Conservation (phyloP, 805 yeast species). For the Metschnikowia shivogae region DNA sequence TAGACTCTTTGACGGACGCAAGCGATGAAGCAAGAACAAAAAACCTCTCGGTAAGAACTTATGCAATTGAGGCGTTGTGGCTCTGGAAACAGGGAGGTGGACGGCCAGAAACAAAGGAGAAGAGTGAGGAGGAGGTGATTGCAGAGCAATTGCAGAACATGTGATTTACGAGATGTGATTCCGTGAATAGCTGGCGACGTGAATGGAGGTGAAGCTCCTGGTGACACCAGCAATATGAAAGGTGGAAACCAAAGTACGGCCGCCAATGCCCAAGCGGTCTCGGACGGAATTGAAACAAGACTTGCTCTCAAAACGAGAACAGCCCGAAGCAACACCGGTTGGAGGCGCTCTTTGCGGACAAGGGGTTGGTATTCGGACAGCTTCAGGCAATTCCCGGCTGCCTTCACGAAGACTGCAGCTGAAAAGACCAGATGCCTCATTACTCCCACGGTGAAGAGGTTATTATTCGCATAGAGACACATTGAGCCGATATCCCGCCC, state of each 20-base stretch:
- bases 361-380: background rate
- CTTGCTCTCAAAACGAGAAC: constrained; percentile 11
- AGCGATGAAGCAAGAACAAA: constrained; percentile 60
- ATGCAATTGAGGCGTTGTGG: constrained; percentile 90
- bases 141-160: constrained; percentile 19
- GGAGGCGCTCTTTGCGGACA: background rate
- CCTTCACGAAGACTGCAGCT: too few relatives aligned
- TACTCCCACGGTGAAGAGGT: constrained; percentile 6
- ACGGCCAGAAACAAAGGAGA: constrained; percentile 13
- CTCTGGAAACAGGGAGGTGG: constrained; percentile 66
- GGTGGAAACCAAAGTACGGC: constrained; percentile 1
- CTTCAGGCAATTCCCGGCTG: background rate
- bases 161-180: constrained; percentile 8
- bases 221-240: background rate
- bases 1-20: constrained; percentile 63
- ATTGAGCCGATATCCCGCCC: constrained; percentile 40
- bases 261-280: constrained; percentile 2
- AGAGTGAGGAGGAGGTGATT: constrained; percentile 26
- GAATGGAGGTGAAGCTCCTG: background rate
- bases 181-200: constrained; percentile 3
- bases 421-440: background rate
- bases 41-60: constrained; percentile 71
- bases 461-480: constrained; percentile 46
- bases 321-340: background rate
- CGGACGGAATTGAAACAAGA: background rate